phyloP scores from a whole-genome alignment of 306 rosid species.

The Cicer bijugum region DNA sequence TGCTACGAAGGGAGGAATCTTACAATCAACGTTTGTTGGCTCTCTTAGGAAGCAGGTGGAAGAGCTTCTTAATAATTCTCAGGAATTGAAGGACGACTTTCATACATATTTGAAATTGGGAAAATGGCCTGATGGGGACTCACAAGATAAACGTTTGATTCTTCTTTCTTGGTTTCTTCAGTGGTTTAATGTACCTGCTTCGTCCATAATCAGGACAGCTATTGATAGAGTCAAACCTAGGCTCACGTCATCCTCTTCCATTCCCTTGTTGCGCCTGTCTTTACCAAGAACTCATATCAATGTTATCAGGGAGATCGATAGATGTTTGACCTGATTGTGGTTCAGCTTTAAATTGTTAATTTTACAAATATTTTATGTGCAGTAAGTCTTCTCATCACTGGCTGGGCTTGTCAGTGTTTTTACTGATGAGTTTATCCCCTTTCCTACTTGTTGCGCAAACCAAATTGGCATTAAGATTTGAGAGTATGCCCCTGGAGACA shows the following conservation, averaged over 20 bases:
- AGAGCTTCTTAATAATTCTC: slow-evolving; percentile 61
- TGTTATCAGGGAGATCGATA: slow-evolving; percentile 65
- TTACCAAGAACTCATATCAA: slow-evolving; percentile 73
- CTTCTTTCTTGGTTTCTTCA: slow-evolving; percentile 90
- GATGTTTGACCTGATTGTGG: slow-evolving; percentile 55
- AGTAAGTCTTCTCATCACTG: slow-evolving; percentile 9
- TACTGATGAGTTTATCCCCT: not conserved
- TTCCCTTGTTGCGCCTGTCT: slow-evolving; percentile 70
- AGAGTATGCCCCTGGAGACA: not conserved
- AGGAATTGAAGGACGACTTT: slow-evolving; percentile 70
- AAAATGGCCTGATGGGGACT: slow-evolving; percentile 75
- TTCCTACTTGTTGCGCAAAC: not conserved
- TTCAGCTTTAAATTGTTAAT: not conserved
- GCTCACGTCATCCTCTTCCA: slow-evolving; percentile 58
- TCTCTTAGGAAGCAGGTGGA: slow-evolving; percentile 82
- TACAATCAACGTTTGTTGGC: slow-evolving; percentile 74
- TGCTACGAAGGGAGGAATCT: slow-evolving; percentile 72
- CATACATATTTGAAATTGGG: slow-evolving; percentile 67
- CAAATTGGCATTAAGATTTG: not conserved
- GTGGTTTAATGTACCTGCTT: slow-evolving; percentile 84
- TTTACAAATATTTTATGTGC: slow-evolving; percentile 17
- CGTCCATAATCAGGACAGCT: slow-evolving; percentile 59
- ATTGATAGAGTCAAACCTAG: slow-evolving; percentile 64
- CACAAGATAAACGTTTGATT: slow-evolving; percentile 55
- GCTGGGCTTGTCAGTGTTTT: not conserved